Conservation (phyloP, 1,284 basidiomycete species). For the Cryptococcus wingfieldii region DNA sequence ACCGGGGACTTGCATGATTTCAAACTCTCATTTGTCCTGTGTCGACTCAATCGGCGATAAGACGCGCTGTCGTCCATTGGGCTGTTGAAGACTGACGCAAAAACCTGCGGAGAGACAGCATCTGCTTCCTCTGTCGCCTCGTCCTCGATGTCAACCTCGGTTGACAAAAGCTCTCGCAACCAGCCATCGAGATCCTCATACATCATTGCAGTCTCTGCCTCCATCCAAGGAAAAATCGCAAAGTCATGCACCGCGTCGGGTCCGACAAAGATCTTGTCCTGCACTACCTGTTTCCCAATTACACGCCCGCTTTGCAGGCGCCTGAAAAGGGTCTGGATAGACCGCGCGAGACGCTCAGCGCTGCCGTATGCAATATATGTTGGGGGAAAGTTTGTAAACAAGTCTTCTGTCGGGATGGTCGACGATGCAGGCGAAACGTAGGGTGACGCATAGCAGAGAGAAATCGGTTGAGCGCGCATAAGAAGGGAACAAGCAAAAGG, state of each 20-base stretch:
- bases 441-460: slow-evolving; percentile 27
- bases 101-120: too few relatives aligned
- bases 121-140: slow-evolving; percentile 8
- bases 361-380: slow-evolving; percentile 39
- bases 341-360: slow-evolving; percentile 36
- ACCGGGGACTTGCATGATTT: slow-evolving; percentile 20
- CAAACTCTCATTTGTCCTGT: slow-evolving; percentile 12
- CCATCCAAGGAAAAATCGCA: slow-evolving; percentile 43
- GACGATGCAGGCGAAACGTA: slow-evolving; percentile 41
- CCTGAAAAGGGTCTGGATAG: slow-evolving; percentile 32
- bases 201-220: slow-evolving; percentile 29
- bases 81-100: not conserved
- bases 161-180: slow-evolving; percentile 29
- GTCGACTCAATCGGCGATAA: slow-evolving; percentile 6
- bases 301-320: slow-evolving; percentile 24
- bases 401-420: slow-evolving; percentile 19
- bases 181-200: slow-evolving; percentile 40
- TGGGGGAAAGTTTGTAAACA: slow-evolving; percentile 35
- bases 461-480: slow-evolving; percentile 30
- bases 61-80: slow-evolving; percentile 5
- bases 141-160: slow-evolving; percentile 8
- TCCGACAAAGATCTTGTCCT: slow-evolving; percentile 23
- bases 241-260: slow-evolving; percentile 43
- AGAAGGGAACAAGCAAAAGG: slow-evolving; percentile 42
- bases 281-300: not conserved